Evolutionary conservation across 2,329 filamentous ascomycete genomes (phyloP).

Genomic region (Alternaria infectoria): DNA sequence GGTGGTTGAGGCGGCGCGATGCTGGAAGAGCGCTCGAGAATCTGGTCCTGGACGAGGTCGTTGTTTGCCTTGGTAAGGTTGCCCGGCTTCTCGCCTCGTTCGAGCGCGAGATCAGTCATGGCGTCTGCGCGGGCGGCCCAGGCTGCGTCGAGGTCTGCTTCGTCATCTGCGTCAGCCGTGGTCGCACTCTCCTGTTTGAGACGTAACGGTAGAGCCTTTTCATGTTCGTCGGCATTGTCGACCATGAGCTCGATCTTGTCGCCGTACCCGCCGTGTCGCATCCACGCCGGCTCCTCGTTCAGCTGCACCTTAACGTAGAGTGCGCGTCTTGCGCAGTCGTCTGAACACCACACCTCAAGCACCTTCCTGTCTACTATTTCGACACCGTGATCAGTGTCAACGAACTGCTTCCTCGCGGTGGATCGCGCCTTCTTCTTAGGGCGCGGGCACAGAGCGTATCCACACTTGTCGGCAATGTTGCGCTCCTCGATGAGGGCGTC

Average conservation of each 20-base stretch:
- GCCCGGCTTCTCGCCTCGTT: conserved; percentile 52
- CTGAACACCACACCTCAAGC: conserved; percentile 86
- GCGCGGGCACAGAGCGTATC: conserved; percentile 78
- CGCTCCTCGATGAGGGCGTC: conserved; percentile 88
- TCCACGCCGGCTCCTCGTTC: conserved; percentile 83
- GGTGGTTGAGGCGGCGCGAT: conserved; percentile 34
- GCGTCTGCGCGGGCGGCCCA: conserved; percentile 45
- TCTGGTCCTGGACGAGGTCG: conserved; percentile 39
- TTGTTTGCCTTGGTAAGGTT: conserved; percentile 38
- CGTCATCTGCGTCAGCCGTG: conserved; percentile 29
- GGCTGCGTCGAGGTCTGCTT: conserved; percentile 37
- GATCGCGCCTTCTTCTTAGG: conserved; percentile 64
- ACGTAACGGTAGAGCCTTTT: conserved; percentile 35
- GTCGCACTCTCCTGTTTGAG: conserved; percentile 26
- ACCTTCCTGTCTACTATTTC: conserved; percentile 73
- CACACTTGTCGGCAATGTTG: conserved; percentile 81
- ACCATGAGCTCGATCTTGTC: conserved; percentile 50
- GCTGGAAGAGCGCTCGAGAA: conserved; percentile 36
- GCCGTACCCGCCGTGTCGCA: conserved; percentile 64
- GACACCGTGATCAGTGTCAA: conserved; percentile 64
- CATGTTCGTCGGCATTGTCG: conserved; percentile 40
- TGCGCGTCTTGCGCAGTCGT: conserved; percentile 77
- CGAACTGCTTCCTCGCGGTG: conserved; percentile 64
- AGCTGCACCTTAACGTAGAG: conserved; percentile 90
- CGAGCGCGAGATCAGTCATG: conserved; percentile 50